Conservation (phyloP, 345 rosid genomes). For the Pistacia atlantica region DNA sequence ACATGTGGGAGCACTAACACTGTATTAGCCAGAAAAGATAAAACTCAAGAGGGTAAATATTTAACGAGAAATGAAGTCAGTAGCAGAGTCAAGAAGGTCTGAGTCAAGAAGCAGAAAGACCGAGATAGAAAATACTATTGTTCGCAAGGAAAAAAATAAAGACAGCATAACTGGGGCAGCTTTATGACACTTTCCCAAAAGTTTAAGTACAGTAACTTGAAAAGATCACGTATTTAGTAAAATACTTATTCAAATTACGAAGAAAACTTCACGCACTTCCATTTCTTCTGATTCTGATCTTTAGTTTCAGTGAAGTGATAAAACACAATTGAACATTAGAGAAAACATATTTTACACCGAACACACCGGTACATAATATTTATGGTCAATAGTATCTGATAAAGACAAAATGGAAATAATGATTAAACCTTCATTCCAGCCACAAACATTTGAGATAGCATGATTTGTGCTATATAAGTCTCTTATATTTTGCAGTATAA, state of each 20-base stretch:
- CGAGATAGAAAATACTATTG: neutral
- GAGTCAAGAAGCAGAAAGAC: neutral
- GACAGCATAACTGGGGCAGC: neutral
- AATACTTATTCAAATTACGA: too few relatives aligned
- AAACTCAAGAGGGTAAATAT: neutral
- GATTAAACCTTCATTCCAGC: neutral
- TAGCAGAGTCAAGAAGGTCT: neutral
- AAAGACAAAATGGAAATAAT: neutral
- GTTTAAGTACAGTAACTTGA: too few relatives aligned
- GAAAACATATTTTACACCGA: too few relatives aligned
- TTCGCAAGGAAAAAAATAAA: neutral
- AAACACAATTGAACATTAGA: too few relatives aligned
- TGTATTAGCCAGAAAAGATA: neutral
- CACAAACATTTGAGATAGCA: neutral
- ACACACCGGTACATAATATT: neutral
- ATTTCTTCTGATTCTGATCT: neutral
- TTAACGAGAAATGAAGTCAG: neutral
- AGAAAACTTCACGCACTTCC: too few relatives aligned
- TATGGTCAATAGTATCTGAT: neutral
- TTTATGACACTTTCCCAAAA: neutral
- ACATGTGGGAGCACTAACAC: neutral
- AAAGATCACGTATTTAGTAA: too few relatives aligned
- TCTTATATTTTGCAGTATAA: constrained; percentile 1
- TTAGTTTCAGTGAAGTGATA: neutral
- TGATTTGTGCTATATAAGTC: neutral